These are phyloP conservation scores for Pleurotus tuoliensis DNA, from an alignment of 768 basidiomycete species.

Conservation along the genomic window DNA sequence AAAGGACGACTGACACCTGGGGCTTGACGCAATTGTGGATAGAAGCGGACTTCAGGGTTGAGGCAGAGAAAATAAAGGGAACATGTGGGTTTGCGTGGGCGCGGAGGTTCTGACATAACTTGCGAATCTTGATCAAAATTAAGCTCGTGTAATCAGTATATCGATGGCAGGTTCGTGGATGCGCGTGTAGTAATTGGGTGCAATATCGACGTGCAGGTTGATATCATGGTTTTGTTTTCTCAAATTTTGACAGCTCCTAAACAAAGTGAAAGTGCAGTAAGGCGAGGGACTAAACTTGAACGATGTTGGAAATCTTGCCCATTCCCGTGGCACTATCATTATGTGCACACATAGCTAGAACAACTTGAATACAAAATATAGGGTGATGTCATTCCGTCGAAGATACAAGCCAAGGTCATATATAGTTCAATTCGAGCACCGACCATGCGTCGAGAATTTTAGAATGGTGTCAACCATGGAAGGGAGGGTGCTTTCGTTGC, in stretches of 20 bases:
- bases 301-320: too few relatives aligned
- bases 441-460: background rate
- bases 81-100: slow-evolving; percentile 1
- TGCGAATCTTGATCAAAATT: slow-evolving; percentile 1
- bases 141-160: slow-evolving; percentile 4
- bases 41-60: background rate
- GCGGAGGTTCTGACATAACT: background rate
- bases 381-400: background rate
- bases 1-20: background rate
- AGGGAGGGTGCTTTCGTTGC: too few relatives aligned
- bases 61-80: slow-evolving; percentile 4
- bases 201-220: background rate
- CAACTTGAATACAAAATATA: background rate
- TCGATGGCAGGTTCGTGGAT: slow-evolving; percentile 3
- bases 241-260: background rate
- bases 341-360: background rate
- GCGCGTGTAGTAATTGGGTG: background rate
- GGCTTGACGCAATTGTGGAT: slow-evolving; percentile 1
- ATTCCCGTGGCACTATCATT: background rate
- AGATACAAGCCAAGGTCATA: background rate
- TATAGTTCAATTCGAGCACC: background rate
- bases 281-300: background rate
- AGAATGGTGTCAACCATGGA: background rate
- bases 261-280: background rate
- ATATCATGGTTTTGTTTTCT: background rate